Conservation (phyloP, 2,329 filamentous ascomycete genomes). For the Cytospora piceae region DNA sequence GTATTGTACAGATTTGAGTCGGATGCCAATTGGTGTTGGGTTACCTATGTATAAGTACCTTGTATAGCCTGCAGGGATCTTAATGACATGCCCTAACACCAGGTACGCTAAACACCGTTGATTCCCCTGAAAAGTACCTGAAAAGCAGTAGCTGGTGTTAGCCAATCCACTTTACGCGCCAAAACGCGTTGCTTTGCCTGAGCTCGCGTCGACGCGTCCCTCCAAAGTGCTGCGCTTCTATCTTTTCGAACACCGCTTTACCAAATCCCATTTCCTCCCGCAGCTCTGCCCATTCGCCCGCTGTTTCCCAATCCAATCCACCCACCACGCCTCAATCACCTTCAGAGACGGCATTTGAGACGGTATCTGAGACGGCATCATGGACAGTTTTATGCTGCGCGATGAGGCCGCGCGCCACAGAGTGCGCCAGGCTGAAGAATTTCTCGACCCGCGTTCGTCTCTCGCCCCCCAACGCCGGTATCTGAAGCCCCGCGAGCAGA, state of each 20-base stretch:
- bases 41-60: not conserved
- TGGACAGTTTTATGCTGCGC: slow-evolving; percentile 76
- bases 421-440: slow-evolving; percentile 85
- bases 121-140: rapidly evolving
- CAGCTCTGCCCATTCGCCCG: not conserved
- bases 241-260: slow-evolving; percentile 6
- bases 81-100: not conserved
- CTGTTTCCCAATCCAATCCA: not conserved
- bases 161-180: slow-evolving; percentile 23
- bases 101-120: not conserved
- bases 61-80: slow-evolving; percentile 11
- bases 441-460: slow-evolving; percentile 84
- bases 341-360: not conserved
- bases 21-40: too few species aligned
- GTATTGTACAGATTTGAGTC: too few species aligned
- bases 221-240: slow-evolving; percentile 11
- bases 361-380: slow-evolving; percentile 42
- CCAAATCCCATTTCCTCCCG: not conserved
- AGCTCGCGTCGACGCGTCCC: slow-evolving; percentile 25
- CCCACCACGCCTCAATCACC: not conserved
- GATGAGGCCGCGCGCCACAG: slow-evolving; percentile 86
- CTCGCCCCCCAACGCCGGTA: not conserved
- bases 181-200: slow-evolving; percentile 10
- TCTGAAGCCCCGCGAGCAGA: not conserved
- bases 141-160: slow-evolving; percentile 3